Evolutionary conservation across 2,329 filamentous ascomycete genomes (phyloP), one percentile per base, ranked within the genome.

Genomic region (Metarhizium anisopliae): DNA sequence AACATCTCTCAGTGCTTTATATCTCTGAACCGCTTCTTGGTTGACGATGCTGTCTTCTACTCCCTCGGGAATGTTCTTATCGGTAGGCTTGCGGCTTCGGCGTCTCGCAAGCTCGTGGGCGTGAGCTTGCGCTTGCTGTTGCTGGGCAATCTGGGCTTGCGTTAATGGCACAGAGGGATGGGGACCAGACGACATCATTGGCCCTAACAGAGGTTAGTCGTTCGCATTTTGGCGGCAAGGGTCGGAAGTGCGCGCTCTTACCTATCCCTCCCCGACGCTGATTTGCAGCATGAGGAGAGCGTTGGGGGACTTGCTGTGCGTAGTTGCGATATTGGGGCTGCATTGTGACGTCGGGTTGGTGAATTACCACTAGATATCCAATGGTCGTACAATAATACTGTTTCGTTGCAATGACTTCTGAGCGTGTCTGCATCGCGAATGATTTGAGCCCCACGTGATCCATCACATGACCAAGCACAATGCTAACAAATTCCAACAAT

Each of bases 51-150:
- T 82, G 51, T 90, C 85, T 63, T 95, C 92, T 49, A 96, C 80
- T 55, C 90, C 91, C 61, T 97, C 92, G 43, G 94, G 92, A 30
- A 99, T 84, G 64, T 90, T 94, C 78, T 90, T 95, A 72, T 99
- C 94, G 57, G 91, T 96, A 1, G 94, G 94, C 72, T 93, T 95
- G 67, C 86, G 85, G 67, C 89, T 90, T 63, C 90, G 85, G 59
- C 91, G 84, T 70, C 92, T 90, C 50, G 87, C 85, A 60, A 83
- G 78, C 68, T 89, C 86, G 62, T 77, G 79, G 49, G 83, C 82
- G 61, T 73, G 76, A 29, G 74, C 75, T 57, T 77, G 74, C 42
- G 73, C 71, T 58, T 79, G 77, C 60, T 81, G 79, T 59, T 81
- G 77, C 60, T 74, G 72, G 36, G 69, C 71, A 57, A 79, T 72